Evolutionary conservation across 192 early-diverging fungal species (phyloP).

Genomic region (Funneliformis geosporum): DNA sequence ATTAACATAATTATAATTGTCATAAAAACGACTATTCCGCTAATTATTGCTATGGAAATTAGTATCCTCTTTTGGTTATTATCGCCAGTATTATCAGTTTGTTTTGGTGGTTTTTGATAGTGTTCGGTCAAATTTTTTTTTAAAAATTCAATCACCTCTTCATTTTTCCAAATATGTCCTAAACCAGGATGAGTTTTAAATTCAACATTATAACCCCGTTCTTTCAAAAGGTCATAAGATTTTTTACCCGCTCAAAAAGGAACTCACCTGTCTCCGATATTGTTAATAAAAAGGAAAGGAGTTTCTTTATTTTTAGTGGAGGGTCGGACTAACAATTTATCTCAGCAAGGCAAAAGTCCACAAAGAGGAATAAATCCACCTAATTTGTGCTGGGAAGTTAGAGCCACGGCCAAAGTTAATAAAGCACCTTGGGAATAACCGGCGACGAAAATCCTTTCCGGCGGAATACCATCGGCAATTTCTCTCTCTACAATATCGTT

Average conservation of each 20-base stretch:
- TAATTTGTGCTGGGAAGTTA: conserved; percentile 8
- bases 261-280: background rate
- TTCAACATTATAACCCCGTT: background rate
- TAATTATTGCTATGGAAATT: no score
- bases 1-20: no score
- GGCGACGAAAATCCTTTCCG: background rate
- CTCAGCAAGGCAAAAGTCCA: background rate
- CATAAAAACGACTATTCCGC: no score
- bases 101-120: no score
- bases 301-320: background rate
- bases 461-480: background rate
- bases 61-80: no score
- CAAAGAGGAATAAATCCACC: background rate
- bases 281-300: background rate
- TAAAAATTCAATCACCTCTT: background rate
- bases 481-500: background rate
- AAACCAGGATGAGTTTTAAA: conserved; percentile 7
- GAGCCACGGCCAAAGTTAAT: conserved; percentile 1
- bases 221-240: conserved; percentile 13
- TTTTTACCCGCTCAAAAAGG: conserved; percentile 16
- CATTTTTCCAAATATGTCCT: conserved; percentile 8
- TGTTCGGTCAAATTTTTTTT: background rate
- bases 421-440: conserved; percentile 8
- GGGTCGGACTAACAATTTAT: background rate
- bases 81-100: no score